phyloP scores from a whole-genome alignment of 139 green algal species.

The Chlamydomonas schloesseri region DNA sequence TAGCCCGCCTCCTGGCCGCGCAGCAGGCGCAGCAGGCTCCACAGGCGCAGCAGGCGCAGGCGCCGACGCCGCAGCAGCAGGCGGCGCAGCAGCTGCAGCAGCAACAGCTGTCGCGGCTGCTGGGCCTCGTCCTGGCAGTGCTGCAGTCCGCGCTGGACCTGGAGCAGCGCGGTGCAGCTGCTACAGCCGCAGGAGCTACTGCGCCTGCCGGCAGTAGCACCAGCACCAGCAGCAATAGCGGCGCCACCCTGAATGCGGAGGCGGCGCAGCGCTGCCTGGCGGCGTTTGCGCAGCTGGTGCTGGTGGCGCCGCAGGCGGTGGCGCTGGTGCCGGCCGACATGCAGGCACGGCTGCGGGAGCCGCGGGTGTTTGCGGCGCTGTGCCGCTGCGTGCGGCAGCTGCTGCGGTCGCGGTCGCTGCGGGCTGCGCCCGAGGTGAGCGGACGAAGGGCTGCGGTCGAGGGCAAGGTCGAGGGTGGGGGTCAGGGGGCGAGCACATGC shows the following conservation, averaged over 20 bases:
- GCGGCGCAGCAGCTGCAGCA: neutral
- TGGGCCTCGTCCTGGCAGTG: conserved; percentile 44
- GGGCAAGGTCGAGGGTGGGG: no score
- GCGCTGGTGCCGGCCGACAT: conserved; percentile 25
- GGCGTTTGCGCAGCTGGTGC: conserved; percentile 39
- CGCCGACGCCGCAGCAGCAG: neutral
- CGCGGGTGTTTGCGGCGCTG: conserved; percentile 12
- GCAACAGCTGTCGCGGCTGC: conserved; percentile 39
- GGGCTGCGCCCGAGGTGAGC: neutral
- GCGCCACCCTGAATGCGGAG: neutral
- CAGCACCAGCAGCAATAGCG: conserved; percentile 30
- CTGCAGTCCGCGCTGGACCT: conserved; percentile 4
- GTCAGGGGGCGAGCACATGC: no score
- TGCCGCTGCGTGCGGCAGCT: conserved; percentile 24
- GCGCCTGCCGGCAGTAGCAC: no score
- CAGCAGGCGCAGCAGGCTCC: conserved; percentile 11
- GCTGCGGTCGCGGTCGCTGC: neutral
- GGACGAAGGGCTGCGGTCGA: no score
- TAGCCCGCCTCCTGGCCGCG: neutral
- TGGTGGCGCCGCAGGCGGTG: conserved; percentile 47
- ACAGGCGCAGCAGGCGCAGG: neutral
- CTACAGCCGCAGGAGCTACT: neutral
- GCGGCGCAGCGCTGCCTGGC: conserved; percentile 20
- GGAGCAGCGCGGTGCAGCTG: conserved; percentile 6
- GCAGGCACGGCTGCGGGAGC: conserved; percentile 44